Base-by-base conservation (phyloP, 2,329 filamentous ascomycete genomes). In the Cryphonectria parasitica region DNA sequence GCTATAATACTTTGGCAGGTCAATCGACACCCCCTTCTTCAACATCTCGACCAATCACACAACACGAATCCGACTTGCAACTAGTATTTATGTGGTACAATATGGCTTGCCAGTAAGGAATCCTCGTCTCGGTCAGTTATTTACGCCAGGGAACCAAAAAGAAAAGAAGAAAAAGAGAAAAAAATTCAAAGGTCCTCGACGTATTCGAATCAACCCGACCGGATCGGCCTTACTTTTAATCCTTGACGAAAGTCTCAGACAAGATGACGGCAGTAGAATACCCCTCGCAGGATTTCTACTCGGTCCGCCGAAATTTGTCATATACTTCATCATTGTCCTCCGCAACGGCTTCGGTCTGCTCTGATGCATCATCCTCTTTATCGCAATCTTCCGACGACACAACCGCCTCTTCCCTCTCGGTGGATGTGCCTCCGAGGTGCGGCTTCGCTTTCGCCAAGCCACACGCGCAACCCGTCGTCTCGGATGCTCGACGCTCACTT, bases 331-430 rank as follows among this genome's bases (percentile, higher is more conserved):
- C 91, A 58, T 83, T 94, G 84, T 89, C 90, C 77, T 91, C 91
- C 69, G 89, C 91, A 71, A 94, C 92, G 41, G 91, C 91, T 69
- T 96, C 93, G 45, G 86, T 94, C 76, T 96, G 93, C 86, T 96
- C 93, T 74, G 86, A 91, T 77, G 87, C 85, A 67, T 90, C 89
- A 69, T 90, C 89, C 36, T 91, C 85, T 66, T 91, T 89, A 69
- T 90, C 89, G 28, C 91, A 93, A 81, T 85, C 86, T 73, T 93
- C 92, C 68, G 89, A 91, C 76, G 90, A 91, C 72, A 90, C 90
- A 56, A 90, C 89, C 68, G 80, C 87, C 74, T 90, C 90, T 69
- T 85, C 88, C 72, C 85, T 86, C 77, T 73, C 86, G 13, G 45
- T 58, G 31, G 54, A 41, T 31, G 36, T 39, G 45, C 17, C 52